Conservation (phyloP, 257 asterid species). For the Solanum virginianum region DNA sequence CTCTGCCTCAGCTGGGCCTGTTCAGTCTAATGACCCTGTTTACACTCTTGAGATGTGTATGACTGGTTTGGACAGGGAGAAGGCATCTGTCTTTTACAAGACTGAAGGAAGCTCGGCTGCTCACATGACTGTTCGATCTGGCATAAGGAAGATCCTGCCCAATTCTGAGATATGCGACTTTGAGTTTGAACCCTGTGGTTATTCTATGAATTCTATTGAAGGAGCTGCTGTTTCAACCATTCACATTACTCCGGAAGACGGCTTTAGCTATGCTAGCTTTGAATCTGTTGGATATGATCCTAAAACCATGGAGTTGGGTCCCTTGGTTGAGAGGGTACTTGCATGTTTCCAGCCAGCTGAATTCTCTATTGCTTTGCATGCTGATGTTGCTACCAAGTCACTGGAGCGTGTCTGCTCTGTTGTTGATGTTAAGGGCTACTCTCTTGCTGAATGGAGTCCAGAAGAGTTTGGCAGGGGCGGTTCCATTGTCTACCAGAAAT, state of each 20-base stretch:
- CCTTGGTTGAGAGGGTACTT: conserved; percentile 51
- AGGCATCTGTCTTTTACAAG: conserved; percentile 59
- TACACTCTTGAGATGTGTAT: conserved; percentile 79
- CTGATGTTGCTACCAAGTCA: conserved; percentile 22
- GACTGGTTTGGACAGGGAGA: conserved; percentile 67
- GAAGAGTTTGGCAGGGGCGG: conserved; percentile 61
- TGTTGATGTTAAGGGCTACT: conserved; percentile 38
- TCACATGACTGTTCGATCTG: conserved; percentile 45
- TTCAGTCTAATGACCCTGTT: conserved; percentile 24
- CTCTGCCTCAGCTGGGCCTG: conserved; percentile 39
- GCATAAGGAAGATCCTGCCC: conserved; percentile 66
- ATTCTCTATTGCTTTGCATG: conserved; percentile 52
- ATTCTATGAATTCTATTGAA: conserved; percentile 81
- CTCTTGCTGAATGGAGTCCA: conserved; percentile 20
- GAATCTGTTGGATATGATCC: conserved; percentile 72
- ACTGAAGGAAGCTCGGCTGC: conserved; percentile 37
- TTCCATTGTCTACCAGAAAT: conserved; percentile 56
- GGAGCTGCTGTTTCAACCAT: conserved; percentile 59
- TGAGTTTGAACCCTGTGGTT: conserved; percentile 84
- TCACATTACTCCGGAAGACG: conserved; percentile 81
- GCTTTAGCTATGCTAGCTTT: conserved; percentile 81
- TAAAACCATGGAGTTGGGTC: conserved; percentile 19
- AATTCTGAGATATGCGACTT: conserved; percentile 55
- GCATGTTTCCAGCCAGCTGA: conserved; percentile 52
- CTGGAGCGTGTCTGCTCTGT: conserved; percentile 17